These are phyloP conservation scores for Huiozyma naganishii DNA, from an alignment of 805 yeast genomes.

Conservation along the genomic window DNA sequence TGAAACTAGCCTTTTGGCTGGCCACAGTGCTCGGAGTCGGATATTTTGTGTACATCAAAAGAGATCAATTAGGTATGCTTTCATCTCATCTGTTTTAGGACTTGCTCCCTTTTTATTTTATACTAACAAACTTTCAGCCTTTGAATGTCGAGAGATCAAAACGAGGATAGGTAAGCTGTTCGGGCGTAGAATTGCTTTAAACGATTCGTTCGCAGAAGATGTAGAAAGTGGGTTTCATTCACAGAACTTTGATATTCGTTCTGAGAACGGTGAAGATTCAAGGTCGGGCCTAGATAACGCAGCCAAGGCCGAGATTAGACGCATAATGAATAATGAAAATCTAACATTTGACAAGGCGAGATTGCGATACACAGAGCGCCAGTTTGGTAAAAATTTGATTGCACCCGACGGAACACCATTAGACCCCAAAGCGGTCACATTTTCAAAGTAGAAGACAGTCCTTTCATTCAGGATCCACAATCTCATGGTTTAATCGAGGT, in stretches of 20 bases:
- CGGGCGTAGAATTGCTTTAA: slow-evolving; percentile 18
- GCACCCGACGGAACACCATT: slow-evolving; percentile 57
- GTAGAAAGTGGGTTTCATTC: slow-evolving; percentile 50
- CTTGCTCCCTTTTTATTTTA: no score
- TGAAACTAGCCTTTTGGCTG: background rate
- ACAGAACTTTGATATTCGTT: slow-evolving; percentile 40
- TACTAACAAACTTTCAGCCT: slow-evolving; percentile 7
- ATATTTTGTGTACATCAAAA: background rate
- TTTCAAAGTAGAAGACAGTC: slow-evolving; percentile 10
- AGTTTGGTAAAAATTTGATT: slow-evolving; percentile 41
- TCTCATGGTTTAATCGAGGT: no score
- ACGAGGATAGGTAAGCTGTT: slow-evolving; percentile 16
- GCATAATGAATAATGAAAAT: slow-evolving; percentile 41
- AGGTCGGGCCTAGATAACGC: slow-evolving; percentile 52
- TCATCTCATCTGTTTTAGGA: no score
- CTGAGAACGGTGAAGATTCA: slow-evolving; percentile 39
- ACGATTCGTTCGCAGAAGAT: slow-evolving; percentile 35
- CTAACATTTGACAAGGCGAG: slow-evolving; percentile 65
- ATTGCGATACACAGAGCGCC: slow-evolving; percentile 35
- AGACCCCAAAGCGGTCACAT: slow-evolving; percentile 55
- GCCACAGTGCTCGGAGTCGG: background rate
- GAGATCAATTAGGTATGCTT: background rate
- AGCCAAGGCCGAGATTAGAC: slow-evolving; percentile 41
- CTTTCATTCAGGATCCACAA: background rate
- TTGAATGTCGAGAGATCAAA: slow-evolving; percentile 9